Evolutionary conservation across 2,329 filamentous ascomycete species (phyloP).

Genomic region (Fusarium falciforme): DNA sequence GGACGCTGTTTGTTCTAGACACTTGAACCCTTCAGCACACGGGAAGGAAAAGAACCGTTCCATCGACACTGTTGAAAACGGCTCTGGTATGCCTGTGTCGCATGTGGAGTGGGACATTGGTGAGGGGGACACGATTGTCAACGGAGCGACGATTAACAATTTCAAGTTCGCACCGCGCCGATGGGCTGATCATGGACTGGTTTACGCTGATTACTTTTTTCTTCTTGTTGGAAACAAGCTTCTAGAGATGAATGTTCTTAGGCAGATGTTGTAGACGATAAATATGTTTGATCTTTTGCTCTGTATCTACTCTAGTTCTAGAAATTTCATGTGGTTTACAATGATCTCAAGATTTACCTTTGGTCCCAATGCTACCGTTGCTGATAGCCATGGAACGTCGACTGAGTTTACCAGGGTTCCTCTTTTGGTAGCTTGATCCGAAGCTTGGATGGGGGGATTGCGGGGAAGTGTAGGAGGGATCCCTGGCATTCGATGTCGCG

Average conservation of each 20-base stretch:
- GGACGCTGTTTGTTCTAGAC: conserved; percentile 8
- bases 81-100: neutral
- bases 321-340: neutral
- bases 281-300: neutral
- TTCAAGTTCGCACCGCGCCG: conserved; percentile 57
- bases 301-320: neutral
- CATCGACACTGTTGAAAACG: conserved; percentile 41
- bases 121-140: conserved; percentile 55
- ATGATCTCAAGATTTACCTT: no score
- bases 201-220: conserved; percentile 63
- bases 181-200: conserved; percentile 59
- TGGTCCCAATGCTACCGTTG: no score
- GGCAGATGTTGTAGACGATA: neutral
- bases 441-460: neutral
- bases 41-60: neutral
- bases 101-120: neutral
- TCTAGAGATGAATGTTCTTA: conserved; percentile 33
- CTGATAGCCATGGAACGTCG: neutral
- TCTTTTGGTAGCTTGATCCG: neutral
- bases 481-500: neutral
- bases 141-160: conserved; percentile 60
- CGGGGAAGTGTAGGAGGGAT: neutral
- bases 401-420: neutral
- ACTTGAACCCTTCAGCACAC: conserved; percentile 31
- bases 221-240: conserved; percentile 56